A percentile compares a stretch with the other conserved stretches of the same genome.
phyloP scores from a whole-genome alignment of 495 filamentous ascomycete species.

The Talaromyces borbonicus region DNA sequence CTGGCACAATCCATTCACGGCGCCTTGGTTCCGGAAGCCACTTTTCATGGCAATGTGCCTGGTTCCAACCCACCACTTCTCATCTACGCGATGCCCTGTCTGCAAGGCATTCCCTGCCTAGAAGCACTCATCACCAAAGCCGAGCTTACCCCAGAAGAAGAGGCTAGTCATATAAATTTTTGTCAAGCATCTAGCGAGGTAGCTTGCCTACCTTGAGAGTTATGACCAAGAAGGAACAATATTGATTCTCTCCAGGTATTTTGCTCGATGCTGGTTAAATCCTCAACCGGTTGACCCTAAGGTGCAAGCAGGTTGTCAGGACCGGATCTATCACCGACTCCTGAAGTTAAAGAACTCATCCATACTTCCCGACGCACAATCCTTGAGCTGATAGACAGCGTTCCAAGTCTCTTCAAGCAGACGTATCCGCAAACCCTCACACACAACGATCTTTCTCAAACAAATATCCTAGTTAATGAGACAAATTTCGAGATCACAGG shows the following conservation, averaged over 20 bases:
- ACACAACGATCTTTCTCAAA: conserved; percentile 21
- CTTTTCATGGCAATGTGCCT: conserved; percentile 16
- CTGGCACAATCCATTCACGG: conserved; percentile 20
- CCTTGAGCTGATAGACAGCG: conserved; percentile 13
- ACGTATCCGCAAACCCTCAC: conserved; percentile 23
- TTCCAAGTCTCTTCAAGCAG: conserved; percentile 16
- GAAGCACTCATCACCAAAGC: conserved; percentile 15
- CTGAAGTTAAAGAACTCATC: conserved; percentile 3
- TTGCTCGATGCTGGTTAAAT: conserved; percentile 18
- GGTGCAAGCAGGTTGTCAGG: conserved; percentile 5
- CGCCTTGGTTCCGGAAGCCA: conserved; percentile 16
- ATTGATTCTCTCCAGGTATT: conserved; percentile 15
- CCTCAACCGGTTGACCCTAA: conserved; percentile 12
- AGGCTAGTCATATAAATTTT: conserved; percentile 15
- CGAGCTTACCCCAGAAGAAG: conserved; percentile 15
- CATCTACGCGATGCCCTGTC: conserved; percentile 20
- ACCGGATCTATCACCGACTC: not conserved
- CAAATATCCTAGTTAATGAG: conserved; percentile 21
- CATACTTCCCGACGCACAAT: conserved; percentile 10
- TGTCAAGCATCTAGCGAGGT: conserved; percentile 15
- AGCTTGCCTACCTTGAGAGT: not conserved
- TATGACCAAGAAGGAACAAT: conserved; percentile 1
- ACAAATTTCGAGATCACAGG: conserved; percentile 24
- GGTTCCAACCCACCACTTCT: conserved; percentile 18
- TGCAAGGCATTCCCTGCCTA: conserved; percentile 19